A percentile compares a stretch with the other conserved stretches of the same genome.
phyloP scores from a whole-genome alignment of 1,284 basidiomycete species.

The Grifola frondosa region DNA sequence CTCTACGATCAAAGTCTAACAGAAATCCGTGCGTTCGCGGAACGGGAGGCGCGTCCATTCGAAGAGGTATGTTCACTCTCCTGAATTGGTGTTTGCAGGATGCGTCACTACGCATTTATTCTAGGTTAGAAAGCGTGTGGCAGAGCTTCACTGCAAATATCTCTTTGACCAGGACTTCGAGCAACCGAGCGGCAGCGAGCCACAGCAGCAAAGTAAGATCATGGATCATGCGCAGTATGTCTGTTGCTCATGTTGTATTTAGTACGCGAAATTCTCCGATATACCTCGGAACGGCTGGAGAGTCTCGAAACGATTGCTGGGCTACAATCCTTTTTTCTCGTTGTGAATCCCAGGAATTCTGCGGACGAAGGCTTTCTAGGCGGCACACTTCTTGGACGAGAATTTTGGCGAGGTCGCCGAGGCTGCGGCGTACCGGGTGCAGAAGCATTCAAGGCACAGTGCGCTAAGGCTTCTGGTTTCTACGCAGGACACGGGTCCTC shows the following conservation, averaged over 20 bases:
- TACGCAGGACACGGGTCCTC: too few relatives aligned
- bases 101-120: slow-evolving; percentile 9
- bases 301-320: slow-evolving; percentile 47
- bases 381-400: slow-evolving; percentile 54
- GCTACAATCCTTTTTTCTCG: slow-evolving; percentile 59
- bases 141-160: slow-evolving; percentile 57
- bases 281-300: slow-evolving; percentile 52
- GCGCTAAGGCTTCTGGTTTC: slow-evolving; percentile 29
- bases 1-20: slow-evolving; percentile 56
- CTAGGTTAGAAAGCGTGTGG: slow-evolving; percentile 53
- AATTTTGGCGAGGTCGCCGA: slow-evolving; percentile 62
- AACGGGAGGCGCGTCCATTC: slow-evolving; percentile 54
- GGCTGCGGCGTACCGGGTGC: slow-evolving; percentile 58
- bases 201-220: slow-evolving; percentile 23
- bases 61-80: slow-evolving; percentile 49
- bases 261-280: slow-evolving; percentile 47
- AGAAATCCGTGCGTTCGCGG: slow-evolving; percentile 59
- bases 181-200: slow-evolving; percentile 6
- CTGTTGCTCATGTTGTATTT: too few relatives aligned
- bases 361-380: slow-evolving; percentile 58
- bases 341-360: slow-evolving; percentile 50
- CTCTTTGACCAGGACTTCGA: slow-evolving; percentile 40
- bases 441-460: slow-evolving; percentile 51
- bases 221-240: too few relatives aligned
- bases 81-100: background rate